A percentile compares a stretch with the other conserved stretches of the same genome.
Evolutionary conservation across 176 grass and related monocot genomes (phyloP).

Genomic region (Melocanna baccifera): DNA sequence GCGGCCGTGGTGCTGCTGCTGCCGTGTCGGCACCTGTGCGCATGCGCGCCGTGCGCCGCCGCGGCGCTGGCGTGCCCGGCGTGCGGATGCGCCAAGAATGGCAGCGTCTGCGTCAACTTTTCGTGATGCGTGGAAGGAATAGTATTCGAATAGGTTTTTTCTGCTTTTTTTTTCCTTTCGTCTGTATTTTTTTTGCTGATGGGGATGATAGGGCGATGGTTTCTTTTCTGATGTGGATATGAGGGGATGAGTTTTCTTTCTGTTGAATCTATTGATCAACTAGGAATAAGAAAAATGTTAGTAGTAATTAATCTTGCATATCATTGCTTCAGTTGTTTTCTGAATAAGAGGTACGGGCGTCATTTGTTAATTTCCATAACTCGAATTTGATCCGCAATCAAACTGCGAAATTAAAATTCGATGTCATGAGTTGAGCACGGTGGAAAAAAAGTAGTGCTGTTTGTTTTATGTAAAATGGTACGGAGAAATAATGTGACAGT

Average conservation of each 20-base stretch:
- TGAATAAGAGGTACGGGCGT: neutral
- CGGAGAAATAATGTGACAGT: neutral
- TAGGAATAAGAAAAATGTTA: neutral
- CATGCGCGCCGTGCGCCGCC: slow-evolving; percentile 57
- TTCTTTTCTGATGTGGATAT: slow-evolving; percentile 1
- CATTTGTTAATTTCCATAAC: neutral
- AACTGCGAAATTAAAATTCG: neutral
- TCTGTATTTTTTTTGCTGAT: neutral
- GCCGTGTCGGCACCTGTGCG: slow-evolving; percentile 78
- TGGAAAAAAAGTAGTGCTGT: neutral
- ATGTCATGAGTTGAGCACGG: neutral
- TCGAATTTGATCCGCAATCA: neutral
- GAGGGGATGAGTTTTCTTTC: neutral
- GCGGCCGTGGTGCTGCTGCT: slow-evolving; percentile 58
- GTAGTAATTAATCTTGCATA: neutral
- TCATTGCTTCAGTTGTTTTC: neutral
- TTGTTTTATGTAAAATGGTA: neutral
- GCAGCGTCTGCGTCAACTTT: slow-evolving; percentile 67
- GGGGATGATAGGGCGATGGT: neutral
- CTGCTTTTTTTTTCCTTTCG: neutral
- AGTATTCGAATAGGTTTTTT: slow-evolving; percentile 25
- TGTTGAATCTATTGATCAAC: slow-evolving; percentile 12
- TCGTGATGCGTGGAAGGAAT: slow-evolving; percentile 38
- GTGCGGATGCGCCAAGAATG: slow-evolving; percentile 57
- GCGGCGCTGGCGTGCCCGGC: slow-evolving; percentile 49